Evolutionary conservation across 2,329 filamentous ascomycete species (phyloP).

Genomic region (Hymenoscyphus infarciens): DNA sequence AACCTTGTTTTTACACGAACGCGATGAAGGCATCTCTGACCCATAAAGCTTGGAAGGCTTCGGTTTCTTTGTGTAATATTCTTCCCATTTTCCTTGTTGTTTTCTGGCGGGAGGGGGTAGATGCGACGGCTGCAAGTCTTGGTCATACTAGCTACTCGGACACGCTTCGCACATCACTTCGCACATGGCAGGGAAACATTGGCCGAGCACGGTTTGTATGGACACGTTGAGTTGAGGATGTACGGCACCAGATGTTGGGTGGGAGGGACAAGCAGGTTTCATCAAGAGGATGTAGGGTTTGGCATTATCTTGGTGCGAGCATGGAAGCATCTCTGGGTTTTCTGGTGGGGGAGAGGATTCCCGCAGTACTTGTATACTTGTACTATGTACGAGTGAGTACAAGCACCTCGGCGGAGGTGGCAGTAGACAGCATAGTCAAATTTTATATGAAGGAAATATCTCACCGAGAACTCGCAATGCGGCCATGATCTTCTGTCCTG

Average conservation of each 20-base stretch:
- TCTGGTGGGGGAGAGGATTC: neutral
- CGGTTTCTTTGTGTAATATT: constrained; percentile 8
- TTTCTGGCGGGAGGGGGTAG: neutral
- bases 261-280: neutral
- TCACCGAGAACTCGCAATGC: neutral
- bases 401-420: too few species aligned
- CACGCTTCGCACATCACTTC: neutral
- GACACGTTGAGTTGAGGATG: neutral
- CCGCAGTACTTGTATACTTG: too few species aligned
- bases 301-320: neutral
- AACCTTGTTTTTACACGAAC: constrained; percentile 96
- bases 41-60: constrained; percentile 52
- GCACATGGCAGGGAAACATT: neutral
- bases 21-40: constrained; percentile 98
- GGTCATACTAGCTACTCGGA: neutral
- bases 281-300: neutral
- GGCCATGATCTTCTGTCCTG: neutral
- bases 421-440: neutral
- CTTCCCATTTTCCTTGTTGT: neutral
- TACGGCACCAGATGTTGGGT: neutral
- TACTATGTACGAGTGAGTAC: neutral
- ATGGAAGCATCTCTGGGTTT: neutral
- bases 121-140: neutral
- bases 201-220: neutral
- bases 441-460: neutral